Base-by-base conservation (phyloP, 2,329 filamentous ascomycete genomes). In the Phaeomoniella chlamydospora region DNA sequence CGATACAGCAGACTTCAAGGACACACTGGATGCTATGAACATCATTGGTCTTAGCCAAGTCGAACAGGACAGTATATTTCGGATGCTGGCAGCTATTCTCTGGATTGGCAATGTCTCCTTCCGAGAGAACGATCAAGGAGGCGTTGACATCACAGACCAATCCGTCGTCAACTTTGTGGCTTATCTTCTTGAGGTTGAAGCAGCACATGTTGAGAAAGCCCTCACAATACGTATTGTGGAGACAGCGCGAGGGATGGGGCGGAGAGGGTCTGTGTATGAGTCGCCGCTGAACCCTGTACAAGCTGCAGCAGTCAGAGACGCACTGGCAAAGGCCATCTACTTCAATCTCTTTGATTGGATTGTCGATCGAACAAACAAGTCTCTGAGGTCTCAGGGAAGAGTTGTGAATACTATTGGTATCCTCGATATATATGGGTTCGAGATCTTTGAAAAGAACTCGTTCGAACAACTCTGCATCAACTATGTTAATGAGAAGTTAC, bases 401-500 rank as follows among this genome's bases (percentile, higher is more conserved):
- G 72, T 87, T 3, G 65, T 74, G 30, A 90, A 94, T 56, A 83
- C 83, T 2, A 90, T 98, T 46, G 90, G 90, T 53, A 96, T 98
- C 53, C 70, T 98, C 46, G 90, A 98, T 68, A 98, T 98, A 47
- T 98, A 98, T 56, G 90, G 90, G 2, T 98, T 98, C 52, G 90
- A 98, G 55, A 98, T 98, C 47, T 98, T 98, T 47, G 90, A 98
- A 56, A 90, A 88, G 64, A 98, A 98, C 65, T 94, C 84, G 45
- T 98, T 98, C 51, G 90, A 98, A 57, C 90, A 98, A 60, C 74
- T 98, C 5, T 98, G 90, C 62, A 98, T 98, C 70, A 98, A 98
- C 65, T 98, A 96, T 53, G 92, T 96, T 53, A 98, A 98, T 59
- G 90, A 98, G 62, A 98, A 98, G 61, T 67, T 98, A 39, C 90